These are phyloP conservation scores for Ganoderma meredithae DNA, from an alignment of 1,284 basidiomycete species.

Conservation along the genomic window DNA sequence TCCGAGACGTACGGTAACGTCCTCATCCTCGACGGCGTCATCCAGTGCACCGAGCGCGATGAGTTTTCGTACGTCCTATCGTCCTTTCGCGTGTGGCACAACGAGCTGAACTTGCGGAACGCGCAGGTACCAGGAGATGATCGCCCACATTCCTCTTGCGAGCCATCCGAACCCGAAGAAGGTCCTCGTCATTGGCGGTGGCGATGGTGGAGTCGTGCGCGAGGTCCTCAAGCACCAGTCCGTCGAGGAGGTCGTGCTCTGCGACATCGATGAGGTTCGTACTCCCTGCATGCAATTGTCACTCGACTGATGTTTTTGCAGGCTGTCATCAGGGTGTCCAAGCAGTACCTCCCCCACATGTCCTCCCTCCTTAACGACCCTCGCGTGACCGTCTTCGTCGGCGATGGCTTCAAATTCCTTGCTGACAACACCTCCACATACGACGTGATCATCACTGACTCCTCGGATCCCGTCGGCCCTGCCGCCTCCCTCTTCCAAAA, in stretches of 20 bases:
- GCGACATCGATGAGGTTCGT: constrained; percentile 95
- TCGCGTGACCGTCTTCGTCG: constrained; percentile 89
- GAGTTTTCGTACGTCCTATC: constrained; percentile 89
- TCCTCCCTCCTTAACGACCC: constrained; percentile 85
- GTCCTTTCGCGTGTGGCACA: constrained; percentile 5
- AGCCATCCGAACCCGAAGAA: constrained; percentile 97
- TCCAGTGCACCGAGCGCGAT: constrained; percentile 97
- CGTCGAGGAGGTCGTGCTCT: constrained; percentile 93
- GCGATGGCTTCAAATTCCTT: constrained; percentile 98
- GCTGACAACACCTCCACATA: constrained; percentile 89
- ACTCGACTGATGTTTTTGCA: constrained; percentile 39
- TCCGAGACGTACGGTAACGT: constrained; percentile 97
- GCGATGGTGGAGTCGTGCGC: constrained; percentile 95
- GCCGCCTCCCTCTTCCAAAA: constrained; percentile 96
- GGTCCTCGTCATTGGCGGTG: constrained; percentile 97
- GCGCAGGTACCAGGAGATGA: constrained; percentile 98
- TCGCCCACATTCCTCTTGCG: constrained; percentile 93
- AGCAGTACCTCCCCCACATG: constrained; percentile 95
- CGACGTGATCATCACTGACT: constrained; percentile 99
- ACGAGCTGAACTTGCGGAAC: constrained; percentile 1
- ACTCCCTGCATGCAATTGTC: background rate
- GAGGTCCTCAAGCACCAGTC: constrained; percentile 96
- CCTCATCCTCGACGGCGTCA: constrained; percentile 94
- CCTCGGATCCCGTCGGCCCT: constrained; percentile 97
- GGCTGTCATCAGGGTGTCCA: constrained; percentile 96